Base-by-base conservation (phyloP, 2,329 filamentous ascomycete species). In the Volutella citrinella region DNA sequence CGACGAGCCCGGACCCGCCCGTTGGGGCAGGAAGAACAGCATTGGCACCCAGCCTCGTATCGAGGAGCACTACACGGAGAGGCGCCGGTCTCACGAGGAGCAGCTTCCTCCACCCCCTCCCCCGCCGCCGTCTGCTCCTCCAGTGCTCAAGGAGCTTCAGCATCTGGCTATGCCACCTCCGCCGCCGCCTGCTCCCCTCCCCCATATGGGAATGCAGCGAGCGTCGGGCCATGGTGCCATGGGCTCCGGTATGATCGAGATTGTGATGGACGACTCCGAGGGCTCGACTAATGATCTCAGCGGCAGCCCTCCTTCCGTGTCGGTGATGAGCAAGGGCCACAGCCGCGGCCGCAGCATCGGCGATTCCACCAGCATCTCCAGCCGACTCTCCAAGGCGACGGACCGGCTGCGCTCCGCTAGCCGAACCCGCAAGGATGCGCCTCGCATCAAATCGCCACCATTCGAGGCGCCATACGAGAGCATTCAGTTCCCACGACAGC, bases 191-290 rank as follows among this genome's bases (percentile, higher is more conserved):
- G 71, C 76, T 2, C 78, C 78, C 1, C 57, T 80, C 5, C 73
- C 73, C 1, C 61, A 69, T 32, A n/a, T n/a, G n/a, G n/a, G n/a
- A n/a, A 62, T 27, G 52, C 62, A 26, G 58, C 63, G 20, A 49
- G 56, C 63, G 4, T 60, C 63, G 7, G 53, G 70, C 27, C 66
- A 69, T 42, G 68, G 72, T 40, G 66, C 66, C 3, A 46, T 68
- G 12, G 69, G 66, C 7, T 72, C 74, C 0, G 77, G 73, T 5
- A 72, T 78, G 51, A 81, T 83, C 44, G 78, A 83, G 54, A 79
- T 83, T 41, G 76, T 83, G 30, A 79, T 80, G 72, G 78, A 82
- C 44, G 75, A 79, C 3, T 74, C 78, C 6, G 68, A 74, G 13
- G 54, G 46, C 10, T 44, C 49, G 5, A 42, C 46, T 5, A 52